Evolutionary conservation across 2,329 filamentous ascomycete species (phyloP).

Genomic region (Claviceps paspali): DNA sequence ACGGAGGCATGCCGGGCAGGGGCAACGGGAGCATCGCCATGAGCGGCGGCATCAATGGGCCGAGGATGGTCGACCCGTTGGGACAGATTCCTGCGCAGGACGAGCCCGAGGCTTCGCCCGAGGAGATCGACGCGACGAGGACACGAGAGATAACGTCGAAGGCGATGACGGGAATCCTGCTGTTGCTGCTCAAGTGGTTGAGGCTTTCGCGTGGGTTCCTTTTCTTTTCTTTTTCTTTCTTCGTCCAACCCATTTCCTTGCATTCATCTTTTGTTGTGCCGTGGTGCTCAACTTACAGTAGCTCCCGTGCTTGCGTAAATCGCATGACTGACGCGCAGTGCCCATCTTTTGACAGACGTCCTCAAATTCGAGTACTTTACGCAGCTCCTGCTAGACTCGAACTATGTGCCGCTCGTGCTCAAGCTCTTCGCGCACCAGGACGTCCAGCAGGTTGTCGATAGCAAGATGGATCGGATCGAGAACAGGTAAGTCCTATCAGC

Average conservation of each 20-base stretch:
- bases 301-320: too few relatives aligned
- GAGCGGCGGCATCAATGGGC: too few relatives aligned
- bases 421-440: slow-evolving; percentile 94
- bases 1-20: slow-evolving; percentile 21
- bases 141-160: slow-evolving; percentile 80
- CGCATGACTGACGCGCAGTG: background rate
- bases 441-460: slow-evolving; percentile 77
- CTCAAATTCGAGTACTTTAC: slow-evolving; percentile 93
- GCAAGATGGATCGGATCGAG: slow-evolving; percentile 67
- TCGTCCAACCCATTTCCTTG: background rate
- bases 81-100: slow-evolving; percentile 21
- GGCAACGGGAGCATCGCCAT: slow-evolving; percentile 18
- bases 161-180: slow-evolving; percentile 74
- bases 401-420: slow-evolving; percentile 81
- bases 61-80: slow-evolving; percentile 17
- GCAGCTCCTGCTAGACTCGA: slow-evolving; percentile 83
- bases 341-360: slow-evolving; percentile 46
- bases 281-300: too few relatives aligned
- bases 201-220: slow-evolving; percentile 70
- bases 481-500: slow-evolving; percentile 58
- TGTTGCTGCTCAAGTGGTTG: slow-evolving; percentile 91
- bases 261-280: background rate
- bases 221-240: background rate
- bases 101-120: slow-evolving; percentile 37
- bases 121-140: slow-evolving; percentile 70